phyloP scores from a whole-genome alignment of 169 alveolate genomes.

The Cyclospora cayetanensis region DNA sequence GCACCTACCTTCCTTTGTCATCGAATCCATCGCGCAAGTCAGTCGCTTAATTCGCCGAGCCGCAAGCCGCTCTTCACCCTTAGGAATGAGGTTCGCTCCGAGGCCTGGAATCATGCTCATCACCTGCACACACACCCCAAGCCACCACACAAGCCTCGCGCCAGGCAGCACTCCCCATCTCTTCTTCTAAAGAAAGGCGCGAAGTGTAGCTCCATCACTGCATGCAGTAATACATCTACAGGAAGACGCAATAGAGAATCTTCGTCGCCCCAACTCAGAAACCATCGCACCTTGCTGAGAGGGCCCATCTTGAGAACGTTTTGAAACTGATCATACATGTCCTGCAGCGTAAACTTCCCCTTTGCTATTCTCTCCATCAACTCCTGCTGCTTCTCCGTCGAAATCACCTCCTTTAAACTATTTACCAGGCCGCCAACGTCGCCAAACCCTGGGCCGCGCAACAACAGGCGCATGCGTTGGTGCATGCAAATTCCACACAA shows the following conservation, averaged over 20 bases:
- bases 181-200: too few relatives aligned
- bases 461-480: neutral
- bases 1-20: constrained; percentile 91
- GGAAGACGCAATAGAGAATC: too few relatives aligned
- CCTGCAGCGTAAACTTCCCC: constrained; percentile 96
- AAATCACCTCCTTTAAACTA: constrained; percentile 96
- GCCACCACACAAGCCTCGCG: too few relatives aligned
- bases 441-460: constrained; percentile 92
- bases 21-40: constrained; percentile 96
- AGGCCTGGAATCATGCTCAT: constrained; percentile 97
- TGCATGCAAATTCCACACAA: neutral
- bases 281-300: constrained; percentile 85
- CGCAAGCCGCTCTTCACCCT: constrained; percentile 97
- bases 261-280: too few relatives aligned
- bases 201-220: too few relatives aligned
- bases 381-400: constrained; percentile 95
- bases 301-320: constrained; percentile 97
- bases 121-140: constrained; percentile 78
- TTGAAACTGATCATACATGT: constrained; percentile 97
- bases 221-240: too few relatives aligned
- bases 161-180: too few relatives aligned
- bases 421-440: constrained; percentile 97
- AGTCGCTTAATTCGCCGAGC: constrained; percentile 94
- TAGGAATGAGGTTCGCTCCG: constrained; percentile 90
- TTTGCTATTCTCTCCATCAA: constrained; percentile 93